Base-by-base conservation (phyloP, 148 eudicot species). In the Camellia sinensis region DNA sequence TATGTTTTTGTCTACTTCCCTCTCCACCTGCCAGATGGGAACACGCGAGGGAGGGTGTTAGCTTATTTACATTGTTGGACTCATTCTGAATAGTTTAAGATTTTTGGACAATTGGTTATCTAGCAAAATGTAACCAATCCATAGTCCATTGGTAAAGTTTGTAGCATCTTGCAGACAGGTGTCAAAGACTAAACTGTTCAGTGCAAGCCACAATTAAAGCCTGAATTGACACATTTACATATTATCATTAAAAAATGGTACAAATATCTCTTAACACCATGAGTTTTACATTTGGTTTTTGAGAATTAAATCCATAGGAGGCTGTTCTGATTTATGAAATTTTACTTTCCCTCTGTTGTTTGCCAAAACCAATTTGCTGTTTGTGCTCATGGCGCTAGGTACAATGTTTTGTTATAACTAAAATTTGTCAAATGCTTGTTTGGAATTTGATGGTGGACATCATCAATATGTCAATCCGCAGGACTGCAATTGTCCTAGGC, bases 401-500 rank as follows among this genome's bases (percentile, higher is more conserved):
- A 1, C 43, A 6, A 22, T 19, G 0, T 17, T 60, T 8, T 44
- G n/a, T 75, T 11, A 43, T 75, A 21, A n/a, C 1, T 5, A 17
- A 22, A 67, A 15, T 9, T 78, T 21, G 17, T 66, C 63, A 65
- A 29, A 40, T 52, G 44, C 9, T 66, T 52, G 61, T 10, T 54
- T 29, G 61, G 18, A 29, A 40, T 29, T 41, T 45, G 52, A 43
- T 72, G 45, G 18, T 18, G 5, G 44, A 74, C 75, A 50, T 37
- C 17, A 44, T 46, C 53, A 48, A 75, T 79, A 57, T 81, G n/a
- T 74, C 17, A 18, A 54, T 77, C 72, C 84, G 85, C 89, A 95
- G 98, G 90, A 90, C 87, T 60, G 90, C 98, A 53, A 88, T 95
- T 83, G 83, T 92, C 73, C 59, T 91, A 43, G 99, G 99, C 80